These are phyloP conservation scores for Blastosporella zonata DNA, from an alignment of 1,284 basidiomycete species.

Conservation along the genomic window DNA sequence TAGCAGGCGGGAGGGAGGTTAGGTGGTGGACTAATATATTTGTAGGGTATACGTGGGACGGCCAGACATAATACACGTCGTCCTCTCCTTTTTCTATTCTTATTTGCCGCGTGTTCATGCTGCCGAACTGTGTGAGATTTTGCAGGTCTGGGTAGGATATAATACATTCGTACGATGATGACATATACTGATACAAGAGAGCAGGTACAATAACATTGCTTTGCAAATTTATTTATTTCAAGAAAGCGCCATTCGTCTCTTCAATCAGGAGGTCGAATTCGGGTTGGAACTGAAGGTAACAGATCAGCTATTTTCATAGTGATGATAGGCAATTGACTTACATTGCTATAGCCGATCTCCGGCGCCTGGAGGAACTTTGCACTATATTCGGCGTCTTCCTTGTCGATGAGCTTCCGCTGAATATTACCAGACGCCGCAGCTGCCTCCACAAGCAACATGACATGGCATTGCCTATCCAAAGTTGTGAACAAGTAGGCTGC, in stretches of 20 bases:
- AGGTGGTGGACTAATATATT: conserved; percentile 73
- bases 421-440: conserved; percentile 34
- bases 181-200: too few relatives aligned
- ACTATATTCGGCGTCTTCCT: conserved; percentile 25
- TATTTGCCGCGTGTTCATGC: too few relatives aligned
- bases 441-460: conserved; percentile 45
- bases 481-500: conserved; percentile 21
- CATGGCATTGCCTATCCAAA: conserved; percentile 36
- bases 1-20: conserved; percentile 43
- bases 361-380: conserved; percentile 24
- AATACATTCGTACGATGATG: too few relatives aligned
- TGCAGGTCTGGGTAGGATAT: too few relatives aligned
- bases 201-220: neutral
- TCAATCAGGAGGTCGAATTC: conserved; percentile 26
- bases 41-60: conserved; percentile 65
- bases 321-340: conserved; percentile 12
- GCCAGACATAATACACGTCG: conserved; percentile 34
- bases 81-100: too few relatives aligned
- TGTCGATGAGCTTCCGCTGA: conserved; percentile 26
- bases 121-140: too few relatives aligned
- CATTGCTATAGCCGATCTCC: conserved; percentile 21
- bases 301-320: neutral
- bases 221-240: conserved; percentile 17
- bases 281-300: conserved; percentile 23
- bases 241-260: conserved; percentile 28